phyloP scores from a whole-genome alignment of 805 yeast genomes.

The Suhomyces vadensis region DNA sequence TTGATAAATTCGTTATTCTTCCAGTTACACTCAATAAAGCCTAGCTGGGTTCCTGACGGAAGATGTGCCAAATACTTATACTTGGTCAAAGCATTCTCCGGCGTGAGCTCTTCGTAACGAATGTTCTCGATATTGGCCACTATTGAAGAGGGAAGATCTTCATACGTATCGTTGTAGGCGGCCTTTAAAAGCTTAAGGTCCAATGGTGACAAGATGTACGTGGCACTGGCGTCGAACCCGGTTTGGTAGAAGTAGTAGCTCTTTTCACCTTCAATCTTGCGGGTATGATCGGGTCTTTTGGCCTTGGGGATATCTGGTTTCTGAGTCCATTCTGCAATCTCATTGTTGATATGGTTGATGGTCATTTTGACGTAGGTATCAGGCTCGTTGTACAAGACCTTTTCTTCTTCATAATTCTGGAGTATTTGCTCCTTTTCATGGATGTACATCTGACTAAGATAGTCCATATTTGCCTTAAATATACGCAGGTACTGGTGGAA shows the following conservation, averaged over 20 bases:
- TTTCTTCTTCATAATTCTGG: constrained; percentile 56
- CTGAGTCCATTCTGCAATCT: constrained; percentile 39
- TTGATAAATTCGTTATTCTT: constrained; percentile 30
- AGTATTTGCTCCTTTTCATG: constrained; percentile 58
- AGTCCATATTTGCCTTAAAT: constrained; percentile 61
- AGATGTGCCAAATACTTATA: constrained; percentile 77
- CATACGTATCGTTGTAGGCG: constrained; percentile 57
- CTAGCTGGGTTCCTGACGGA: constrained; percentile 83
- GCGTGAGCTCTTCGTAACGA: constrained; percentile 60
- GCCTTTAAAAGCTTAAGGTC: constrained; percentile 74
- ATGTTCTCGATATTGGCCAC: constrained; percentile 68
- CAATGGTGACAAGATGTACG: constrained; percentile 71
- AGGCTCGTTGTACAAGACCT: constrained; percentile 58
- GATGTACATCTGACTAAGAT: constrained; percentile 54
- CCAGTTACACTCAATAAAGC: constrained; percentile 89
- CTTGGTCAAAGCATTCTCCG: constrained; percentile 57
- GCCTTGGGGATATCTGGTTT: constrained; percentile 22
- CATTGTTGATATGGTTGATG: constrained; percentile 50
- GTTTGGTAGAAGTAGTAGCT: constrained; percentile 79
- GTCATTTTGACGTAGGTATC: constrained; percentile 59
- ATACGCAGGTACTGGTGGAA: constrained; percentile 58
- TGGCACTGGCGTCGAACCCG: constrained; percentile 59
- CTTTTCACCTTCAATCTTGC: constrained; percentile 13
- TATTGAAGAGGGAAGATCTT: constrained; percentile 66
- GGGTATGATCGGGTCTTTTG: constrained; percentile 18